A percentile compares a stretch with the other conserved stretches of the same genome.
Conservation (phyloP, 2,329 filamentous ascomycete species). For the Myriangium duriaei region DNA sequence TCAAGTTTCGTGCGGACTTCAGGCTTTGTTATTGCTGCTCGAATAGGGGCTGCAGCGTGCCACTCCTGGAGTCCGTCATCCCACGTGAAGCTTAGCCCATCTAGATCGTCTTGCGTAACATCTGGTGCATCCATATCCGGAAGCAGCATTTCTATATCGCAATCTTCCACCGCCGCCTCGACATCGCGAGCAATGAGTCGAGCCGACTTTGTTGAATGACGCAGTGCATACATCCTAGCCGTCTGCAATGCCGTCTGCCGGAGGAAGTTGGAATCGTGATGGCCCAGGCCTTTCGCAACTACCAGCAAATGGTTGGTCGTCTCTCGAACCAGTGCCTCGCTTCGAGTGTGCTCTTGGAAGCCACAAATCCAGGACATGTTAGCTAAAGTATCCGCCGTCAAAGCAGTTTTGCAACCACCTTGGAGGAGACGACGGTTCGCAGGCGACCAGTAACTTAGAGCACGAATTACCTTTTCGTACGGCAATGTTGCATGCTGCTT, state of each 20-base stretch:
- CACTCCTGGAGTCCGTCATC: constrained; percentile 36
- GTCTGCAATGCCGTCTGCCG: constrained; percentile 1
- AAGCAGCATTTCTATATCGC: constrained; percentile 16
- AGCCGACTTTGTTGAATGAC: background rate
- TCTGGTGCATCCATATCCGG: constrained; percentile 6
- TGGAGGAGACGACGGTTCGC: too few species aligned
- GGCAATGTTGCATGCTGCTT: background rate
- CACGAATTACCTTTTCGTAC: too few species aligned
- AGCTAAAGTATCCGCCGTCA: too few species aligned
- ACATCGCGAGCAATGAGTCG: constrained; percentile 22
- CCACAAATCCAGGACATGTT: too few species aligned
- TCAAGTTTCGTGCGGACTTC: too few species aligned
- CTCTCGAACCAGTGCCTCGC: too few species aligned
- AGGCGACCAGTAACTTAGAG: too few species aligned
- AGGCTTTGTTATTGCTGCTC: too few species aligned
- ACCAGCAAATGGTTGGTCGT: too few species aligned
- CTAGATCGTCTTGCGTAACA: background rate
- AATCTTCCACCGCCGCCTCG: constrained; percentile 20
- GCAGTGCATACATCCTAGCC: constrained; percentile 1
- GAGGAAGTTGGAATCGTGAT: background rate
- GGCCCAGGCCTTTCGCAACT: constrained; percentile 1
- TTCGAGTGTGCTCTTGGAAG: too few species aligned
- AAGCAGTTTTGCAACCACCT: too few species aligned
- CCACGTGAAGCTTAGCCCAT: constrained; percentile 23
- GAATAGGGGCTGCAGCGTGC: constrained; percentile 29